Conservation (phyloP, 306 rosid genomes). For the Begonia loranthoides region DNA sequence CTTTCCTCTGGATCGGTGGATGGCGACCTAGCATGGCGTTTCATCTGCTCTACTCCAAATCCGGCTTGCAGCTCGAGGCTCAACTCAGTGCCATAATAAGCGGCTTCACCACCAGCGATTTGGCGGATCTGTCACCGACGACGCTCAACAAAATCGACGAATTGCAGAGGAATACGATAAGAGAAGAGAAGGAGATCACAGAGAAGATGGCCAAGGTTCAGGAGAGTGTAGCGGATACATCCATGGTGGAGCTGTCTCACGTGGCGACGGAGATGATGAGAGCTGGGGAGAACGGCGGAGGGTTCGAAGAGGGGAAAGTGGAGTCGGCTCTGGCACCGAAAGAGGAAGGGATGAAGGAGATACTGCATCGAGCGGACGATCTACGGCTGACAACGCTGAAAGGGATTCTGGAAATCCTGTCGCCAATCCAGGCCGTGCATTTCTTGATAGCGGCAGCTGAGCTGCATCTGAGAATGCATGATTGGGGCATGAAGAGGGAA, state of each 20-base stretch:
- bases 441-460: constrained; percentile 59
- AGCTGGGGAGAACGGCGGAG: background rate
- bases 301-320: constrained; percentile 13
- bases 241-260: constrained; percentile 38
- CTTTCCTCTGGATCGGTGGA: constrained; percentile 67
- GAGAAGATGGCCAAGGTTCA: constrained; percentile 46
- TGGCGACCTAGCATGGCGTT: constrained; percentile 63
- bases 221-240: constrained; percentile 30
- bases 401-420: constrained; percentile 17
- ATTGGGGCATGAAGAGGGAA: constrained; percentile 35
- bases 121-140: constrained; percentile 27
- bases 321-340: constrained; percentile 18
- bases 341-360: constrained; percentile 27
- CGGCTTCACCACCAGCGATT: constrained; percentile 22
- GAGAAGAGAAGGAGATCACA: constrained; percentile 32
- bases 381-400: constrained; percentile 31
- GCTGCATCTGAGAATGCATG: constrained; percentile 43
- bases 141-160: constrained; percentile 29
- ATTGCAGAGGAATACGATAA: constrained; percentile 28
- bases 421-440: constrained; percentile 30
- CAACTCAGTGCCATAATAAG: constrained; percentile 12
- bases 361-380: constrained; percentile 33
- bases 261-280: constrained; percentile 18
- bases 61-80: constrained; percentile 38
- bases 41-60: constrained; percentile 46